phyloP scores from a whole-genome alignment of 2,329 filamentous ascomycete species.

The Epichloe aotearoae region DNA sequence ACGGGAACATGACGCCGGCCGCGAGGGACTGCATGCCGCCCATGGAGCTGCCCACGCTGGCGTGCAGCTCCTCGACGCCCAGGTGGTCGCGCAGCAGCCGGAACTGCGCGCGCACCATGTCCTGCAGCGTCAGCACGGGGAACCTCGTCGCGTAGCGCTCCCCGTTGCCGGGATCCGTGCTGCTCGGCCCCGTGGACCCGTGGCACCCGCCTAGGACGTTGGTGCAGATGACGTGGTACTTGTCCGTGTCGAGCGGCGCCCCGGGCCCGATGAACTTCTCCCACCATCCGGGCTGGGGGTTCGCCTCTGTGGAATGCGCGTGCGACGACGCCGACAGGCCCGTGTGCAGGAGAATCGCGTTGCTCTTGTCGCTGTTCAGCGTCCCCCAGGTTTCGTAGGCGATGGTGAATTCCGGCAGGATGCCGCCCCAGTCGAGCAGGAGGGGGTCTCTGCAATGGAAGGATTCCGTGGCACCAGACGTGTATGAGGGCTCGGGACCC shows the following conservation, averaged over 20 bases:
- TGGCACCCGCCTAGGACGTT: constrained; percentile 95
- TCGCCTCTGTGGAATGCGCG: constrained; percentile 78
- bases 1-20: constrained; percentile 69
- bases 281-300: constrained; percentile 91
- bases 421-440: constrained; percentile 85
- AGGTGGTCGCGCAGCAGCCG: constrained; percentile 62
- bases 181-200: constrained; percentile 83
- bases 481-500: constrained; percentile 90
- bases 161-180: constrained; percentile 79
- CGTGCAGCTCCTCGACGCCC: constrained; percentile 66
- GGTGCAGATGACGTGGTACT: constrained; percentile 89
- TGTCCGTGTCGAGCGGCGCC: constrained; percentile 72
- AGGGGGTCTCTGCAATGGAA: constrained; percentile 66
- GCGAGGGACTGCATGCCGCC: constrained; percentile 95
- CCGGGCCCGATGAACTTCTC: constrained; percentile 94
- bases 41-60: constrained; percentile 93
- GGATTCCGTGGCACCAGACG: constrained; percentile 66
- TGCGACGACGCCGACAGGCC: constrained; percentile 95
- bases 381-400: constrained; percentile 89
- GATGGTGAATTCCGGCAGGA: constrained; percentile 77
- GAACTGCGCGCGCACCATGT: constrained; percentile 97
- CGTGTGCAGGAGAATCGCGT: constrained; percentile 85
- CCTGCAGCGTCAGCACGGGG: constrained; percentile 86
- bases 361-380: constrained; percentile 67
- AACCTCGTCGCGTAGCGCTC: constrained; percentile 87